Evolutionary conservation across 352 stramenopile species (phyloP), one percentile per base, ranked within the genome.

Genomic region (Salisapilia sapeloensis): DNA sequence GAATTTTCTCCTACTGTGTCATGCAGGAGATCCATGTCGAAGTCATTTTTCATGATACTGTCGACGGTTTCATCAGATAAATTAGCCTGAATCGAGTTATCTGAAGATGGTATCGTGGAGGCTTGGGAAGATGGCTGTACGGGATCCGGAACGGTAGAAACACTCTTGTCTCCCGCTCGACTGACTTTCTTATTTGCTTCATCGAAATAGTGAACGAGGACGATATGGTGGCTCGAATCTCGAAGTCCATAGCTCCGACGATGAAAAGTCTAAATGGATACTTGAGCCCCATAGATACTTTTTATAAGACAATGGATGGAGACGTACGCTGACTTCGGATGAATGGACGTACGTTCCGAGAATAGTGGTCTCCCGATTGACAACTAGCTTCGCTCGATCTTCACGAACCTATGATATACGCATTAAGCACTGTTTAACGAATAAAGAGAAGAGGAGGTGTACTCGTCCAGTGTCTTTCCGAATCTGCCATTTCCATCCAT

Each of bases 171-270:
- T 31, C 6, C 3, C 3, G 3, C 26, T 19, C 12, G 24, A 29
- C n/a, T n/a, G n/a, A n/a, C n/a, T 20, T 49, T 46, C 45, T 81
- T 86, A 42, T 77, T 53, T 3, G 53, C 41, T 49, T 87, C 70
- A 23, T 89, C 67, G 48, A 90, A 81, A 52, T 90, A 90, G 36
- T 90, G 75, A 2, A 90, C 75, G n/a, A 90, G 66, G 14, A 90
- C 60, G 22, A 86, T 57, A 21, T 60, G 53, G 14, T 74, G 52
- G 8, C 75, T 55, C 2, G 53, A 62, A 38, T 83, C 67, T 19
- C 75, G 67, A 26, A 90, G 40, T 6, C 56, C 65, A 39, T 90
- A 90, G 42, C 63, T 84, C n/a, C 75, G 67, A 15, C 75, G 54
- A 46, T 90, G 75, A 35, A 90, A 90, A 2, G 66, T 82, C 71